Percentiles rank a stretch among this genome's conserved stretches.
Conservation (phyloP, 129 eudicot genomes). For the Scalesia atractyloides region DNA sequence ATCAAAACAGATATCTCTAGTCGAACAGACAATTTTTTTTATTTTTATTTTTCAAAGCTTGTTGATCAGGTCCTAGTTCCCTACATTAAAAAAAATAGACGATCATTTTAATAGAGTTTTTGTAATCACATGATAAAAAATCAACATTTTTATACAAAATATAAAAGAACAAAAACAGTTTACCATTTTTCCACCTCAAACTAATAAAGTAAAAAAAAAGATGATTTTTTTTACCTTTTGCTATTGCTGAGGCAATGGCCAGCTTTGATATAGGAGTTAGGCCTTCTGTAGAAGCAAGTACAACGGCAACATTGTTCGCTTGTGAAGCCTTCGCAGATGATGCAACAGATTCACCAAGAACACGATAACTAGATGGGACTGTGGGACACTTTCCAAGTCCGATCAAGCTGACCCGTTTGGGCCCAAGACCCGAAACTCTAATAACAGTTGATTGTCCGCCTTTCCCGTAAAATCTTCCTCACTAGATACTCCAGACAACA, state of each 20-base stretch:
- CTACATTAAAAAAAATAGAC: neutral
- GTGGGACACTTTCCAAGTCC: slow-evolving; percentile 68
- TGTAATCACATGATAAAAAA: neutral
- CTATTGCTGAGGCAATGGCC: slow-evolving; percentile 69
- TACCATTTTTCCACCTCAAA: too few relatives aligned
- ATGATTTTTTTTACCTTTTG: slow-evolving; percentile 49
- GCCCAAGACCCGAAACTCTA: slow-evolving; percentile 67
- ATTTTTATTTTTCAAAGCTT: too few relatives aligned
- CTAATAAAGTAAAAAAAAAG: too few relatives aligned
- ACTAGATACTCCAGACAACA: slow-evolving; percentile 71
- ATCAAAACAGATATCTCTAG: too few relatives aligned
- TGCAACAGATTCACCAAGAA: slow-evolving; percentile 94
- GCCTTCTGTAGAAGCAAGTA: slow-evolving; percentile 73
- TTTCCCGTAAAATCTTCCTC: slow-evolving; percentile 97
- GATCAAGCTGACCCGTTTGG: slow-evolving; percentile 76
- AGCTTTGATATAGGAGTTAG: slow-evolving; percentile 63
- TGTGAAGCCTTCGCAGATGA: slow-evolving; percentile 74
- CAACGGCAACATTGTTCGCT: slow-evolving; percentile 76
- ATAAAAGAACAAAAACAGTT: neutral
- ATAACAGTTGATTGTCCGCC: slow-evolving; percentile 81
- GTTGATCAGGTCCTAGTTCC: too few relatives aligned
- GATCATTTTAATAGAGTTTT: neutral
- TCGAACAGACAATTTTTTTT: too few relatives aligned
- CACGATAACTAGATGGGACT: slow-evolving; percentile 50
- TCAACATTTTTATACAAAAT: neutral